These are phyloP conservation scores for Verticillium zaregamsianum DNA, from an alignment of 2,329 filamentous ascomycete genomes.

Conservation along the genomic window DNA sequence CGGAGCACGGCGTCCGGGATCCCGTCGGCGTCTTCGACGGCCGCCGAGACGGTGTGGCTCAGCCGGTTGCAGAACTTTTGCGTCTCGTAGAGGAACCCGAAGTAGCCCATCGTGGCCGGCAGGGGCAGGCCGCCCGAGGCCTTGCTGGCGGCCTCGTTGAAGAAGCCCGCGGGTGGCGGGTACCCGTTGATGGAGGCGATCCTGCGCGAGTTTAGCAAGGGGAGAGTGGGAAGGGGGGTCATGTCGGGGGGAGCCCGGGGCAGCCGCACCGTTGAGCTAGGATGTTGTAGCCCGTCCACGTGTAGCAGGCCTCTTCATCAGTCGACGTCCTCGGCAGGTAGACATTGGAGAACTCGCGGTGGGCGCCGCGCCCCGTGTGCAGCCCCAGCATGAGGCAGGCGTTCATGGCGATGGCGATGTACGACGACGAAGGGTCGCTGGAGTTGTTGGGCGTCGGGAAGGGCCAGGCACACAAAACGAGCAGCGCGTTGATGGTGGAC, in stretches of 20 bases:
- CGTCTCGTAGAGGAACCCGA: constrained; percentile 42
- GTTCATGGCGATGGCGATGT: constrained; percentile 42
- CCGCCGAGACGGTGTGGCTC: constrained; percentile 41
- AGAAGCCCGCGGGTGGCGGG: constrained; percentile 39
- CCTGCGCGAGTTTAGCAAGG: constrained; percentile 18
- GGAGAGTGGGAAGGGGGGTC: not conserved
- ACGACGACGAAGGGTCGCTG: constrained; percentile 44
- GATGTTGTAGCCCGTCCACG: constrained; percentile 51
- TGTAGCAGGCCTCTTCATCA: constrained; percentile 48
- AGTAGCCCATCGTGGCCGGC: constrained; percentile 36
- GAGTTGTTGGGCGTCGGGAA: constrained; percentile 47
- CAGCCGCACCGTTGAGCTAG: constrained; percentile 40
- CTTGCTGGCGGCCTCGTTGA: constrained; percentile 45
- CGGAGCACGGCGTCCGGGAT: constrained; percentile 42
- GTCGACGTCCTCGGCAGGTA: constrained; percentile 32
- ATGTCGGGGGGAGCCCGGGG: not conserved
- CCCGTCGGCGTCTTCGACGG: constrained; percentile 40
- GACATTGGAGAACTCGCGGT: constrained; percentile 41
- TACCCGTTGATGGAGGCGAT: constrained; percentile 39
- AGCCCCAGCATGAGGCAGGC: constrained; percentile 45
- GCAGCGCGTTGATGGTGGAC: constrained; percentile 46
- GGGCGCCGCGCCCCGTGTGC: constrained; percentile 47
- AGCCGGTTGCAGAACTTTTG: constrained; percentile 48
- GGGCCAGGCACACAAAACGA: constrained; percentile 48
- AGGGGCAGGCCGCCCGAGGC: constrained; percentile 35